Evolutionary conservation across 345 rosid species (phyloP), one percentile per base, ranked within the genome.

Genomic region (Citrus medica): DNA sequence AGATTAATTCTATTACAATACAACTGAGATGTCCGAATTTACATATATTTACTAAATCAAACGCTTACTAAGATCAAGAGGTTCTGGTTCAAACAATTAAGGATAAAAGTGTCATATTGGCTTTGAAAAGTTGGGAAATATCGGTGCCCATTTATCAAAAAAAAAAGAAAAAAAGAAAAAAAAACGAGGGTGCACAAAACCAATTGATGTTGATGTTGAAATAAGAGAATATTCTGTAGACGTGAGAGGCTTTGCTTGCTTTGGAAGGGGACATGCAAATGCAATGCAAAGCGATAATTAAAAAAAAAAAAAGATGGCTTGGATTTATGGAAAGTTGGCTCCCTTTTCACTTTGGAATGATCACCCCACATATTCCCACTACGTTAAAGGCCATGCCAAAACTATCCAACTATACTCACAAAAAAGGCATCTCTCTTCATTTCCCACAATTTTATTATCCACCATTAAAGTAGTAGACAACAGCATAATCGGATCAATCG

Each of bases 321-420:
- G 76, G 75, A 35, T 67, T 77, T 33, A 48, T 70, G 40, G 80
- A 82, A 88, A 88, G 91, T 79, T 81, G 85, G 51, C 79, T 12
- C 78, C 75, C 85, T 86, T 86, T 88, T 83, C 78, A 38, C 83
- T 74, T 80, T 76, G 82, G 81, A 83, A 85, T 79, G 75, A 75
- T 73, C 76, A 73, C 78, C 71, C 80, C 66, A 65, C 78, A 24
- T 19, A 46, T 46, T 46, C 62, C 68, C 67, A 60, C 77, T 48
- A 46, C 7, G 21, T 28, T 53, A 61, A 32, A 27, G n/a, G 75
- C 82, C 79, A 78, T 69, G 69, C 82, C 83, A 77, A 80, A 74
- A 74, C 56, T 65, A 74, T 68, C 63, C 73, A 79, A 46, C 79
- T 28, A 53, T 4, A 35, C 65, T 71, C 48, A 60, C 69, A n/a